Evolutionary conservation across 1,284 basidiomycete species (phyloP).

Genomic region (Vanrija sp.): DNA sequence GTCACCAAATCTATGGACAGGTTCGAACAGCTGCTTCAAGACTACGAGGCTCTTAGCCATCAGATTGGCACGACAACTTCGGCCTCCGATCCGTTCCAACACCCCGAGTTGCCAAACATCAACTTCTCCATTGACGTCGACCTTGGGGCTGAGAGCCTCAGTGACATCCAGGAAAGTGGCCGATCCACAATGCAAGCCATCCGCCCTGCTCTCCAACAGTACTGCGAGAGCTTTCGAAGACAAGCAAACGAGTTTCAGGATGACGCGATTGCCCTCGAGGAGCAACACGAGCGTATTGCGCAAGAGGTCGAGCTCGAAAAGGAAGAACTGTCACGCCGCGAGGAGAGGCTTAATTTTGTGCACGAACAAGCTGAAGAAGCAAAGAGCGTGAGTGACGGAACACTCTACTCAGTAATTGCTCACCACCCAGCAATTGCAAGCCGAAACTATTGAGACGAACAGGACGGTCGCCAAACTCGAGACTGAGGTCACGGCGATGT

Average conservation of each 20-base stretch:
- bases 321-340: constrained; percentile 64
- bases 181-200: constrained; percentile 64
- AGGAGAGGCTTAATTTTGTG: constrained; percentile 51
- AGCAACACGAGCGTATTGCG: constrained; percentile 66
- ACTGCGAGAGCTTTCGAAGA: constrained; percentile 65
- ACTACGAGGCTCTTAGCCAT: constrained; percentile 66
- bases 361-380: constrained; percentile 69
- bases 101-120: constrained; percentile 30
- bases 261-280: constrained; percentile 68
- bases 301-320: constrained; percentile 50
- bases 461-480: constrained; percentile 34
- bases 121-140: constrained; percentile 73
- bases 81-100: background rate
- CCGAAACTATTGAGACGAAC: constrained; percentile 32
- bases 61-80: constrained; percentile 63
- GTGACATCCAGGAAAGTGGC: constrained; percentile 60
- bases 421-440: constrained; percentile 28
- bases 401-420: background rate
- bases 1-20: constrained; percentile 70
- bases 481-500: constrained; percentile 35
- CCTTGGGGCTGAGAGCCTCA: constrained; percentile 63
- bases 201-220: constrained; percentile 64
- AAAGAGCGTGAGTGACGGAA: constrained; percentile 58
- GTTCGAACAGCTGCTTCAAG: constrained; percentile 71
- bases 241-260: constrained; percentile 67